Evolutionary conservation across 2,329 filamentous ascomycete genomes (phyloP), one percentile per base, ranked within the genome.

Genomic region (Penicillium sp.): DNA sequence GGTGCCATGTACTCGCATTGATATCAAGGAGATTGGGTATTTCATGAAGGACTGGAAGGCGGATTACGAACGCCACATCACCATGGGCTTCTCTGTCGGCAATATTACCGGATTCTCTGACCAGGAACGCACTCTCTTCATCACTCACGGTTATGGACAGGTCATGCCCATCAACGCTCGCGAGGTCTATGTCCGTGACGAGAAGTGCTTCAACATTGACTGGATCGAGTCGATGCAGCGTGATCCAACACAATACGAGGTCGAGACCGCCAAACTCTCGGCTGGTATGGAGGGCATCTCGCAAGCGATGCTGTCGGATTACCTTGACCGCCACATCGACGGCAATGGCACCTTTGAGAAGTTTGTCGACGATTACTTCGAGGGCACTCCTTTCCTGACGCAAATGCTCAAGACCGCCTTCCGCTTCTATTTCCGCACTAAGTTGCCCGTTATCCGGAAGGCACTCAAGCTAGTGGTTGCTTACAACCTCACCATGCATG

Each of bases 1-100:
- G 77, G 93, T 97, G 42, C 93, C 93, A 58, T 97, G 93, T 81
- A 97, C 93, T 38, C 89, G 93, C 59, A 96, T 97, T 69, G 93
- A 97, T 75, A 97, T 97, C 81, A 97, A 96, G 83, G 93, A 97
- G 69, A 96, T 97, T 68, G 90, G 87, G 41, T 96, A 95, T 76
- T 97, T 97, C 81, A 94, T 97, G 90, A 97, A 97, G 81, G 93
- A 97, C 75, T 97, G 92, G 92, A 96, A 93, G 78, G 92, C 91
- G 42, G 93, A 97, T 74, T 96, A 94, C 68, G 91, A 96, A 77
- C 88, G 91, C 65, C 92, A 97, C 72, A 84, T 94, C 65, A 89
- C 85, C 61, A 85, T 90, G 55, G 90, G 90, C 53, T 91, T 97
- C 71, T 95, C 91, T 2, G 88, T 96, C 46, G 92, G 89, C 75